Evolutionary conservation across 805 yeast genomes (phyloP).

Genomic region (Suhomyces sp.): DNA sequence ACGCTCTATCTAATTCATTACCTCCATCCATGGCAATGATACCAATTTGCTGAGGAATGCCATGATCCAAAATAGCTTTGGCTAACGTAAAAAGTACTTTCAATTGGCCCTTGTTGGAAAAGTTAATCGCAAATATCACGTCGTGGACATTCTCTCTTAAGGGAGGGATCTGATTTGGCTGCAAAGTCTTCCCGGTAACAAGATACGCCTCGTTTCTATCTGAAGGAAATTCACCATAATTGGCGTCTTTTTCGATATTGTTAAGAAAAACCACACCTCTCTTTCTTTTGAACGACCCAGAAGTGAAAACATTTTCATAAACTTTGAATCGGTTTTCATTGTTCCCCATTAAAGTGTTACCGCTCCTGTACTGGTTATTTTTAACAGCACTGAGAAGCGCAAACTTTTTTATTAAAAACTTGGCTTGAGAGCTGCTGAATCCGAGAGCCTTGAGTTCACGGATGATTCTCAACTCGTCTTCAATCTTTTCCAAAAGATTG

Average conservation of each 20-base stretch:
- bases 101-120: constrained; percentile 52
- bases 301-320: constrained; percentile 22
- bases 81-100: constrained; percentile 49
- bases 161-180: constrained; percentile 63
- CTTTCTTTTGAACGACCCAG: constrained; percentile 10
- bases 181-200: constrained; percentile 16
- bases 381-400: constrained; percentile 41
- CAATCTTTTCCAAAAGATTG: constrained; percentile 39
- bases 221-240: constrained; percentile 45
- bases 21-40: constrained; percentile 57
- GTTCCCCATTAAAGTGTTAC: constrained; percentile 28
- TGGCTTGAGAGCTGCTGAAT: constrained; percentile 29
- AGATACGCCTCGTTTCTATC: constrained; percentile 47
- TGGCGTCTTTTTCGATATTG: constrained; percentile 63
- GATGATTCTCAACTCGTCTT: constrained; percentile 22
- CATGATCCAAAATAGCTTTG: constrained; percentile 48
- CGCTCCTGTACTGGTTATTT: constrained; percentile 32
- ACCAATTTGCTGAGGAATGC: constrained; percentile 79
- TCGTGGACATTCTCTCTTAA: constrained; percentile 74
- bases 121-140: constrained; percentile 62
- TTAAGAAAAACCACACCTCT: constrained; percentile 67
- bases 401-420: constrained; percentile 32
- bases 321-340: constrained; percentile 35
- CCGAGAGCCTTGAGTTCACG: constrained; percentile 27
- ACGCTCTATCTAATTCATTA: constrained; percentile 22